phyloP scores from a whole-genome alignment of 2,329 filamentous ascomycete species.

The Fusarium nygamai region DNA sequence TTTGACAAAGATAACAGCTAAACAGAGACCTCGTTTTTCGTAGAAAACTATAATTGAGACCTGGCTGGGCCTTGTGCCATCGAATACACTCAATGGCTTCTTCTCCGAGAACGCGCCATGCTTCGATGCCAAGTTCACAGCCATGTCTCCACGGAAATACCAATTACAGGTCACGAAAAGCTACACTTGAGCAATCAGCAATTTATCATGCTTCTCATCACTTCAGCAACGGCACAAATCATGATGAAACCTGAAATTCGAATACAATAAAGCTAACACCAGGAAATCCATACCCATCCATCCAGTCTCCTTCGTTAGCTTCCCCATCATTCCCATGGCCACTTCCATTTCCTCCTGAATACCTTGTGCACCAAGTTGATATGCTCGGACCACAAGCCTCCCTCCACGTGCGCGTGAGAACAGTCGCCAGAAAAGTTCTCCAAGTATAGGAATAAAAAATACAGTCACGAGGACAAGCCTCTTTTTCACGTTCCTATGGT shows the following conservation, averaged over 20 bases:
- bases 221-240: neutral
- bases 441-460: constrained; percentile 26
- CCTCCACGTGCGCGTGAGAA: constrained; percentile 23
- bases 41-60: neutral
- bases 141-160: neutral
- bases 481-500: constrained; percentile 10
- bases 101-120: neutral
- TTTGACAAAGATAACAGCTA: neutral
- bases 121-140: neutral
- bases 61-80: rapidly evolving
- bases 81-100: neutral
- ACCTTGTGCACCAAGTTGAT: constrained; percentile 24
- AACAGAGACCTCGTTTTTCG: rapidly evolving
- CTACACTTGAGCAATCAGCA: neutral
- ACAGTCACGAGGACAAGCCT: constrained; percentile 6
- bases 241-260: constrained; percentile 20
- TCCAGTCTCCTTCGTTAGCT: constrained; percentile 22
- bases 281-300: constrained; percentile 32
- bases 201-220: neutral
- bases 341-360: constrained; percentile 19
- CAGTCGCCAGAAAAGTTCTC: constrained; percentile 27
- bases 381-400: constrained; percentile 26
- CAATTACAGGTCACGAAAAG: neutral
- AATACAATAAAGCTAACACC: constrained; percentile 39
- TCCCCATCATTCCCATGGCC: constrained; percentile 14